Conservation (phyloP, 805 yeast species). For the Saturnispora diversa region DNA sequence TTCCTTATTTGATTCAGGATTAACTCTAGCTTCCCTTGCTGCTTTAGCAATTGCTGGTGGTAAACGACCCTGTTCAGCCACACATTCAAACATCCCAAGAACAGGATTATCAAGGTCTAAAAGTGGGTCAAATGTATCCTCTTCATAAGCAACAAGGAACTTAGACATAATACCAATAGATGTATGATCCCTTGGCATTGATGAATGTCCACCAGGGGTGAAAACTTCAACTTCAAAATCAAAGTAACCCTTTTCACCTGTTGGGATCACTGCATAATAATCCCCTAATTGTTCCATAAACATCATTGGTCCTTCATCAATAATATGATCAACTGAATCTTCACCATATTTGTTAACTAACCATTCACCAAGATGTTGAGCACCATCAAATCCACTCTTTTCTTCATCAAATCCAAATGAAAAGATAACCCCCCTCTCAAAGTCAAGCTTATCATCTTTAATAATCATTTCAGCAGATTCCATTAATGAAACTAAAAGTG, state of each 20-base stretch:
- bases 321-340: conserved; percentile 49
- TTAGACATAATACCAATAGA: conserved; percentile 67
- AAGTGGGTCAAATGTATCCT: conserved; percentile 41
- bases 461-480: conserved; percentile 58
- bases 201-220: conserved; percentile 54
- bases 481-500: conserved; percentile 53
- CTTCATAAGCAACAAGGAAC: conserved; percentile 48
- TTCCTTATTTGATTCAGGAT: conserved; percentile 29
- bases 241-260: conserved; percentile 36
- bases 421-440: conserved; percentile 48
- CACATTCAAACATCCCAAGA: conserved; percentile 49
- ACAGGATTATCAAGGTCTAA: conserved; percentile 53
- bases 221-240: conserved; percentile 40
- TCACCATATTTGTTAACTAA: conserved; percentile 50
- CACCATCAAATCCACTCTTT: conserved; percentile 56
- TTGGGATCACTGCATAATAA: conserved; percentile 16
- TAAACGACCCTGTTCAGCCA: conserved; percentile 41
- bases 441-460: conserved; percentile 41
- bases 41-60: conserved; percentile 12
- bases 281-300: conserved; percentile 35
- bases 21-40: conserved; percentile 17
- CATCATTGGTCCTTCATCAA: conserved; percentile 48
- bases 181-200: conserved; percentile 61
- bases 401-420: conserved; percentile 82
- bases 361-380: conserved; percentile 39